Evolutionary conservation across 768 basidiomycete genomes (phyloP), one percentile per base, ranked within the genome.

Genomic region (Boletus pseudo-olivaceus): DNA sequence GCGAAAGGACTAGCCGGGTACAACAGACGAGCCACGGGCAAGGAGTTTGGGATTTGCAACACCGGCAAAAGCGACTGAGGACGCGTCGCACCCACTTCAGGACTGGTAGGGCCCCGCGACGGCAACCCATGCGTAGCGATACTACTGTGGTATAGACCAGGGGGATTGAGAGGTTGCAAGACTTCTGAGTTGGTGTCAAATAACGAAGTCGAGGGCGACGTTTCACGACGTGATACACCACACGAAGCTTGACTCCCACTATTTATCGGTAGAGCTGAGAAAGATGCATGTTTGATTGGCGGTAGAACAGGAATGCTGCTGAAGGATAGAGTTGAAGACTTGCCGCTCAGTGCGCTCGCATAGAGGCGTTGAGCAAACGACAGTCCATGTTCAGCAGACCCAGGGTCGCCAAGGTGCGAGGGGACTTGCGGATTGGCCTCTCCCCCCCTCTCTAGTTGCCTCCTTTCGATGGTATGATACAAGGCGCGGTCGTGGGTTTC

Each of bases 311-410:
- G 41, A 20, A 52, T 42, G 42, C 7, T 26, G n/a, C 34, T 33
- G n/a, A 50, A 38, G 40, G 57, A 47, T 9, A 30, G 39, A 11
- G 39, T 39, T 12, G 59, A 55, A 23, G 53, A 51, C 29, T 53
- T 61, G 47, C 58, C 64, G 49, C 54, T 62, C 27, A 66, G 47
- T 5, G 76, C 74, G 43, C 75, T 78, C 7, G 74, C 75, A 57
- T 78, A 80, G 27, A 80, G 61, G 46, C 72, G 73, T 44, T 77
- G 78, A 23, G 78, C 78, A 34, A 70, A 60, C 3, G 72, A 72
- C 43, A 63, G 54, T 14, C 65, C 68, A 39, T 44, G 56, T 11
- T 47, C 55, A 45, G 63, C 48, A n/a, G 48, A 47, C 35, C 49
- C 40, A 5, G 52, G 20, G 8, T 47, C 32, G 32, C 42, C 37